Base-by-base conservation (phyloP, 2,329 filamentous ascomycete species). In the Aspergillus amoenus region DNA sequence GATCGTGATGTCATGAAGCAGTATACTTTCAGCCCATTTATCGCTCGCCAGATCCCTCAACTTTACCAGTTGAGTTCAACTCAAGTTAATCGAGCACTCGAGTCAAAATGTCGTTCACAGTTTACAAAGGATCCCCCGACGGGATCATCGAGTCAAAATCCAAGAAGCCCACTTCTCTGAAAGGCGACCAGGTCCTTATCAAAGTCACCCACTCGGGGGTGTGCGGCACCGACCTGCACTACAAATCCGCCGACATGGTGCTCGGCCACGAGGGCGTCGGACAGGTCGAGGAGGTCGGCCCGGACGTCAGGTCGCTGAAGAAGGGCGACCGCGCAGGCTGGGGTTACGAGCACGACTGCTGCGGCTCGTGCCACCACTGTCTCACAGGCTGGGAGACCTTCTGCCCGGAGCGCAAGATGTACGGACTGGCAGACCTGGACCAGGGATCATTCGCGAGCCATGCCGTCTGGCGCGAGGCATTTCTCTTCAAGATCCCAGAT, bases 111-210 rank as follows among this genome's bases (percentile, higher is more conserved):
- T 40, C 46, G 3, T 87, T 86, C 77, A 88, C 83, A 40, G 83
- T 88, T 56, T 88, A 79, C 81, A 87, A 85, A 68, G 86, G 86
- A 63, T 79, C 79, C 62, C 78, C 83, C 62, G 80, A 81, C 56
- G 84, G 85, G 57, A 83, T 87, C 65, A 70, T 79, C 56, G 73
- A 84, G 69, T 69, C 73, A 44, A 76, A 75, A 48, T 82, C 80
- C 43, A 77, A 73, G 18, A 76, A 56, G 13, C 64, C 61, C 8
- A 30, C 2, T 30, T 17, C 50, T 8, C 65, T 71, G 24, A 43
- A 61, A 24, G 41, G 52, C 30, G 68, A 71, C 39, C 57, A 88
- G 58, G 85, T 89, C 51, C 78, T 86, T 27, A 69, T 90, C 67
- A 81, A 80, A 55, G 77, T 89, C 60, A 89, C 86, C 15, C 84